phyloP scores from a whole-genome alignment of 1,284 basidiomycete species.

The Ganoderma lucidum region DNA sequence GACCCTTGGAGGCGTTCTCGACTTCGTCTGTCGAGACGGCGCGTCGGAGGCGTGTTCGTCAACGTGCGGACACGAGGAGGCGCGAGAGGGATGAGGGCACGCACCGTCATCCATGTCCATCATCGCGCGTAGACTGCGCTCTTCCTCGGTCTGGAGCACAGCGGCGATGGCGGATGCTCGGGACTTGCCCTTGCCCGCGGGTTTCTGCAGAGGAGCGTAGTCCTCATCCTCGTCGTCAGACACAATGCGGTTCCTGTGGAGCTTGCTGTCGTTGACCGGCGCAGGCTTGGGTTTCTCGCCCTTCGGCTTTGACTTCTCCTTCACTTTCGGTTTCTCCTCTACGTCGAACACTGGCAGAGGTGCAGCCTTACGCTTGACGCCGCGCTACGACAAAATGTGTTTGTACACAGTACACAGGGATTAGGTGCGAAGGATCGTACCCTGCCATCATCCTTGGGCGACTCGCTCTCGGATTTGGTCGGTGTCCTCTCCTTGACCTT shows the following conservation, averaged over 20 bases:
- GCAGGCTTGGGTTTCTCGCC: conserved; percentile 12
- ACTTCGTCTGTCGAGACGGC: conserved; percentile 19
- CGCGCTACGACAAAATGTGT: conserved; percentile 48
- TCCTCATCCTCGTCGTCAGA: conserved; percentile 66
- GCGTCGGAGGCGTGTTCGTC: not conserved
- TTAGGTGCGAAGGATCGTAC: conserved; percentile 18
- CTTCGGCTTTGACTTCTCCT: conserved; percentile 23
- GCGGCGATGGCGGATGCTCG: conserved; percentile 42
- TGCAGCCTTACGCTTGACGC: conserved; percentile 63
- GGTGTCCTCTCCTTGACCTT: conserved; percentile 29
- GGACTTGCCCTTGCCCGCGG: conserved; percentile 39
- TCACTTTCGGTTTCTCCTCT: conserved; percentile 32
- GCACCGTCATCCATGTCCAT: conserved; percentile 82
- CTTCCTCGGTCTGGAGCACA: conserved; percentile 40
- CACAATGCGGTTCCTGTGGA: conserved; percentile 57
- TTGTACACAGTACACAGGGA: not conserved
- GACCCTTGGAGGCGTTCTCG: conserved; percentile 27
- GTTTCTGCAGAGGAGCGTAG: conserved; percentile 32
- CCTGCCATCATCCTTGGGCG: conserved; percentile 29
- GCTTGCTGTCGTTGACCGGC: conserved; percentile 22
- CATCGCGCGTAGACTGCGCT: conserved; percentile 62
- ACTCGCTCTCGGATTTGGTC: conserved; percentile 36
- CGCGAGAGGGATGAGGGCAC: conserved; percentile 22
- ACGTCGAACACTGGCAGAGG: conserved; percentile 33
- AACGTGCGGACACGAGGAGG: not conserved